Evolutionary conservation across 192 early-diverging fungal genomes (phyloP).

Genomic region (Backusella australiensis): DNA sequence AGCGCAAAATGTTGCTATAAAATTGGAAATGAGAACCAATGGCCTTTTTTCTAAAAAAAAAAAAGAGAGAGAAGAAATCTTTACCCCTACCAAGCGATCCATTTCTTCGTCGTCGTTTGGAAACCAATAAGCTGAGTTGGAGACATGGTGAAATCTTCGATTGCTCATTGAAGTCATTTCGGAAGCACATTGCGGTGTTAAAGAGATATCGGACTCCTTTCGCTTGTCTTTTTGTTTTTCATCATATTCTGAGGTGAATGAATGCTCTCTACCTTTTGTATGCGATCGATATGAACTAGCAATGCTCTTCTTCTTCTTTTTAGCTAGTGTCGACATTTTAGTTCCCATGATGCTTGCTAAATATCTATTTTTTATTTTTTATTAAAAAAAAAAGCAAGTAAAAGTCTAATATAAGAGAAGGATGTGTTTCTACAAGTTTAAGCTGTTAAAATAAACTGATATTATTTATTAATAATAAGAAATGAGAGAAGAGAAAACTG

Average conservation of each 20-base stretch:
- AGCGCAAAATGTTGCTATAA: constrained; percentile 34
- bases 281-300: not conserved
- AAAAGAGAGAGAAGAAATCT: not conserved
- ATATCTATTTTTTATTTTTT: not conserved
- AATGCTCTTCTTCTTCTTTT: not conserved
- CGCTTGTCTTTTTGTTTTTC: not conserved
- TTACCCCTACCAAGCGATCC: constrained; percentile 30
- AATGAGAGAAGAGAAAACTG: not conserved
- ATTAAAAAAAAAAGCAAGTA: not conserved
- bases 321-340: not conserved
- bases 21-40: not conserved
- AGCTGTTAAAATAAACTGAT: not conserved
- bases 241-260: not conserved
- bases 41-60: not conserved
- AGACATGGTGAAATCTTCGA: constrained; percentile 3
- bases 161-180: not conserved
- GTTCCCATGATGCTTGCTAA: not conserved
- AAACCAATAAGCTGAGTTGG: constrained; percentile 22
- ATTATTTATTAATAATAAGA: constrained; percentile 3
- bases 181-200: not conserved
- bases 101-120: constrained; percentile 35
- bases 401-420: not conserved
- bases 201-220: not conserved
- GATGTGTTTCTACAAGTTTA: not conserved
- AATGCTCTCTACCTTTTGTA: not conserved